Evolutionary conservation across 441 rosid genomes (phyloP).

Genomic region (Aleurites moluccanus): DNA sequence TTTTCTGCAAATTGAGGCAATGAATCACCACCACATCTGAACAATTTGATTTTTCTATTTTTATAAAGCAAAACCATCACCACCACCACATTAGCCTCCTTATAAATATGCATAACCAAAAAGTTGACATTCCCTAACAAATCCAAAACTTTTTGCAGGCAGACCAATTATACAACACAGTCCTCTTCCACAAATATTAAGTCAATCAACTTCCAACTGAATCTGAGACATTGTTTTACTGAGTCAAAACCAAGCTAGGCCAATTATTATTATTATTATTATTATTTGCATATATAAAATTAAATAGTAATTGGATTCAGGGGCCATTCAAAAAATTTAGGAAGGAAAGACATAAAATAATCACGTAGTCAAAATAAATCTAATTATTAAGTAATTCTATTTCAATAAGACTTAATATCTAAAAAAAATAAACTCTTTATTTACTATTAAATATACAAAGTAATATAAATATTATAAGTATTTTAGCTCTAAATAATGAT

Average conservation of each 20-base stretch:
- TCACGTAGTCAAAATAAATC: too few species aligned
- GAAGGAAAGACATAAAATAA: too few species aligned
- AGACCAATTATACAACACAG: slow-evolving; percentile 5
- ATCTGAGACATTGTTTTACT: background rate
- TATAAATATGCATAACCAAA: slow-evolving; percentile 19
- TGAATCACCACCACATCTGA: slow-evolving; percentile 3
- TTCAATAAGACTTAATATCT: too few species aligned
- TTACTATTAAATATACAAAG: too few species aligned
- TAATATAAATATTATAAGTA: too few species aligned
- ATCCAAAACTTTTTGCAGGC: background rate
- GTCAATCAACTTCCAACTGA: slow-evolving; percentile 19
- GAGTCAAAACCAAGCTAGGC: background rate
- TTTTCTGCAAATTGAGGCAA: background rate
- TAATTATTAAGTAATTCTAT: too few species aligned
- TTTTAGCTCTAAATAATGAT: too few species aligned
- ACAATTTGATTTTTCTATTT: background rate
- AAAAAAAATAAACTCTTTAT: too few species aligned
- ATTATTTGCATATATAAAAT: too few species aligned
- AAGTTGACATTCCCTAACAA: slow-evolving; percentile 20
- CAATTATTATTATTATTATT: background rate
- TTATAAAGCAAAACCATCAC: background rate
- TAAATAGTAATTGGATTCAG: too few species aligned
- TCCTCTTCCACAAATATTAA: slow-evolving; percentile 15
- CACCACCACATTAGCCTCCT: background rate
- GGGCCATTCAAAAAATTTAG: too few species aligned